Evolutionary conservation across 495 filamentous ascomycete species (phyloP).

Genomic region (Letharia columbiana): DNA sequence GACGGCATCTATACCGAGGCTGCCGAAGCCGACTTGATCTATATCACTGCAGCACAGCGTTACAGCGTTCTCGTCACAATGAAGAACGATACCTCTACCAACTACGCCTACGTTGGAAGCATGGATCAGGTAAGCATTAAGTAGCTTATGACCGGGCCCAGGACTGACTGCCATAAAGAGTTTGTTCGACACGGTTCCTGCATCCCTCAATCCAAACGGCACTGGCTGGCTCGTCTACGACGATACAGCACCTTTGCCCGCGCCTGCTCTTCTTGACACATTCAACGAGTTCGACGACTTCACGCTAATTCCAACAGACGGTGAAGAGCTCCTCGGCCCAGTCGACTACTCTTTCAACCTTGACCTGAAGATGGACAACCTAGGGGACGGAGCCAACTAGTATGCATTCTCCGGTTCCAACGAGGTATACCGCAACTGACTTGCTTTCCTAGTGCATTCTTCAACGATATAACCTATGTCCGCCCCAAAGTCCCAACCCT

Average conservation of each 20-base stretch:
- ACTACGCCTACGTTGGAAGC: slow-evolving; percentile 47
- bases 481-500: slow-evolving; percentile 63
- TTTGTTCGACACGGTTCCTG: slow-evolving; percentile 60
- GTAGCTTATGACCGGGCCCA: neutral
- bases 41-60: slow-evolving; percentile 60
- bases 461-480: slow-evolving; percentile 65
- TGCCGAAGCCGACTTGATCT: slow-evolving; percentile 47
- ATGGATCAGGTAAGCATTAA: slow-evolving; percentile 40
- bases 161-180: slow-evolving; percentile 36
- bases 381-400: slow-evolving; percentile 70
- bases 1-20: slow-evolving; percentile 64
- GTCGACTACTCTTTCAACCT: slow-evolving; percentile 53
- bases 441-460: slow-evolving; percentile 50
- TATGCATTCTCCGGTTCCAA: slow-evolving; percentile 28
- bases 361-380: slow-evolving; percentile 60
- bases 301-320: slow-evolving; percentile 57
- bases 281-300: slow-evolving; percentile 68
- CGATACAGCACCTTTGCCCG: slow-evolving; percentile 41
- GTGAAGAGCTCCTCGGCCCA: slow-evolving; percentile 40
- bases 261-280: slow-evolving; percentile 42
- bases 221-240: slow-evolving; percentile 71
- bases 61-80: slow-evolving; percentile 58
- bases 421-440: neutral
- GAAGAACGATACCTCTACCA: slow-evolving; percentile 40
- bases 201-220: slow-evolving; percentile 59